A percentile compares a stretch with the other conserved stretches of the same genome.
phyloP scores from a whole-genome alignment of 2,329 filamentous ascomycete species.

The Neonectria magnoliae region DNA sequence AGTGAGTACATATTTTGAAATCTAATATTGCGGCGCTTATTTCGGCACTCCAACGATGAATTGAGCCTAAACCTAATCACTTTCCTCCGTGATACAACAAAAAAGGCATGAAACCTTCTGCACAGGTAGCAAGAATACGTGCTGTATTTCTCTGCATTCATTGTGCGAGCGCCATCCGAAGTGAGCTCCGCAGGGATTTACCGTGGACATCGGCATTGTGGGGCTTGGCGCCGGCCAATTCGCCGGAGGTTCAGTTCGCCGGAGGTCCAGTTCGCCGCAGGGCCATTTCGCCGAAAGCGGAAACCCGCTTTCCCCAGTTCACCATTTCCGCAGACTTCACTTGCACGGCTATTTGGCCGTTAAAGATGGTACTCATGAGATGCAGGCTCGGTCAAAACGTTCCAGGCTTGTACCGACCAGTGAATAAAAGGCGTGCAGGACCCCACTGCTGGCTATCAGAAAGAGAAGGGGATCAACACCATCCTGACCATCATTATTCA shows the following conservation, averaged over 20 bases:
- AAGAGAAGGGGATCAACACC: background rate
- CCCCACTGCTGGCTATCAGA: background rate
- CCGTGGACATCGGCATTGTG: background rate
- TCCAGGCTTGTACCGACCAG: too few species aligned
- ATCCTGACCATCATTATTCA: background rate
- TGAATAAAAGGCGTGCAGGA: background rate
- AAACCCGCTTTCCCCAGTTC: background rate
- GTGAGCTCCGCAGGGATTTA: background rate
- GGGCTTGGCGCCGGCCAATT: constrained; percentile 2
- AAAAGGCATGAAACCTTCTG: too few species aligned
- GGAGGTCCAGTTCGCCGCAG: background rate
- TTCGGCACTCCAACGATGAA: background rate
- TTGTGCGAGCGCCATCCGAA: background rate
- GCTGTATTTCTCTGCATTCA: background rate
- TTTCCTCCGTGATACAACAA: background rate
- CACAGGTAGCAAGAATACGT: background rate
- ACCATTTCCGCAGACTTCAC: background rate
- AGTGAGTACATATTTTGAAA: background rate
- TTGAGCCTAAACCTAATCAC: background rate
- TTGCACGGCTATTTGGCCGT: background rate
- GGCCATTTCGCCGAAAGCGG: background rate
- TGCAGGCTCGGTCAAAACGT: background rate
- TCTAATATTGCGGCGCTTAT: background rate
- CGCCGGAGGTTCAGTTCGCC: background rate
- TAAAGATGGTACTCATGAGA: background rate